Conservation (phyloP, 2,329 filamentous ascomycete species). For the Triangularia verruculosa region DNA sequence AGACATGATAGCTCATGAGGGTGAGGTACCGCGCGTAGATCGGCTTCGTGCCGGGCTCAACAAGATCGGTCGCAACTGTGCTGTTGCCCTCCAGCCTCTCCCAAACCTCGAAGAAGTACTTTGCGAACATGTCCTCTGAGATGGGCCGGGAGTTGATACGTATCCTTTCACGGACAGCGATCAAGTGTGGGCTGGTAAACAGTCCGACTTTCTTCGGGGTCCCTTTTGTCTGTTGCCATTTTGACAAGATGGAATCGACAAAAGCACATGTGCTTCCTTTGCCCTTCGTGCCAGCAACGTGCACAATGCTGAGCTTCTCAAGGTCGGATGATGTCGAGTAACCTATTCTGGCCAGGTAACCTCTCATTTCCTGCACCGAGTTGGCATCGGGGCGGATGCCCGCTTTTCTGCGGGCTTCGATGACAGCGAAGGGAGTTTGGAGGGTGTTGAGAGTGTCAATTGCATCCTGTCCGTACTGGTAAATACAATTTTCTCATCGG, state of each 20-base stretch:
- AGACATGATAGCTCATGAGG: slow-evolving; percentile 65
- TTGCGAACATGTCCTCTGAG: slow-evolving; percentile 56
- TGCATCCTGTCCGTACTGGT: slow-evolving; percentile 58
- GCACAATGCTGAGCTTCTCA: slow-evolving; percentile 61
- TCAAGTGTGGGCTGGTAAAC: slow-evolving; percentile 67
- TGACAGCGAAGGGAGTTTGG: slow-evolving; percentile 79
- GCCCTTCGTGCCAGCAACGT: slow-evolving; percentile 74
- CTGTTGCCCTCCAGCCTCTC: slow-evolving; percentile 47
- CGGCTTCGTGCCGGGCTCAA: slow-evolving; percentile 41
- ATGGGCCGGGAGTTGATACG: slow-evolving; percentile 59
- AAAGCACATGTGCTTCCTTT: slow-evolving; percentile 73
- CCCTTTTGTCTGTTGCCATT: slow-evolving; percentile 42
- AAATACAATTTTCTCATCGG: background rate
- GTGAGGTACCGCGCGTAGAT: slow-evolving; percentile 62
- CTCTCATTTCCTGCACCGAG: slow-evolving; percentile 77
- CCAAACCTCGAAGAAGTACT: slow-evolving; percentile 68
- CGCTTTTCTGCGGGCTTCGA: slow-evolving; percentile 74
- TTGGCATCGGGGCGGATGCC: slow-evolving; percentile 67
- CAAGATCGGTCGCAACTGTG: slow-evolving; percentile 33
- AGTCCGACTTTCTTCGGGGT: slow-evolving; percentile 50
- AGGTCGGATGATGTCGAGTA: slow-evolving; percentile 58
- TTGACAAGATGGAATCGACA: slow-evolving; percentile 58
- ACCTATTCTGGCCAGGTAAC: slow-evolving; percentile 73
- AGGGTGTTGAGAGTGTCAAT: slow-evolving; percentile 67
- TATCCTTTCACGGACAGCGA: slow-evolving; percentile 65